A percentile compares a stretch with the other conserved stretches of the same genome.
These are phyloP conservation scores for Diospyros lotus DNA, from an alignment of 148 eudicot genomes.

Conservation along the genomic window DNA sequence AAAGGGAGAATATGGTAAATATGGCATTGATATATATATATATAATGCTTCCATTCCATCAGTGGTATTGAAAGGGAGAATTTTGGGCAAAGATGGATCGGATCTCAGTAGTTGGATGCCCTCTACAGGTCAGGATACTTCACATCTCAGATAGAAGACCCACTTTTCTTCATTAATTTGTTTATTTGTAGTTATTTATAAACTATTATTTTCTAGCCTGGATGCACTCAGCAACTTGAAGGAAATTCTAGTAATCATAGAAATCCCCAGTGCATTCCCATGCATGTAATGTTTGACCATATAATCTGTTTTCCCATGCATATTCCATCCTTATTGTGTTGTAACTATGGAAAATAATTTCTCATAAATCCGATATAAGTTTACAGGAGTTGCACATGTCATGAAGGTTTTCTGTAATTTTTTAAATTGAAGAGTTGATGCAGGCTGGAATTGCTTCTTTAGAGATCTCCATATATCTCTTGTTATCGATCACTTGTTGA, in stretches of 20 bases:
- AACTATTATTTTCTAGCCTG: background rate
- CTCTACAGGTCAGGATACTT: constrained; percentile 57
- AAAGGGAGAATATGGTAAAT: too few species aligned
- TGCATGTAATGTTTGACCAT: background rate
- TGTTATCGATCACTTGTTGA: background rate
- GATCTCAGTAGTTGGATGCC: constrained; percentile 69
- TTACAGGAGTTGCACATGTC: background rate
- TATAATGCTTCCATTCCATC: constrained; percentile 47
- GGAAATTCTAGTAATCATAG: background rate
- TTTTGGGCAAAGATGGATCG: constrained; percentile 57
- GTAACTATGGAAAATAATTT: too few species aligned
- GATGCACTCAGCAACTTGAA: constrained; percentile 4
- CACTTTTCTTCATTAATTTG: background rate
- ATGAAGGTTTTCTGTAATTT: background rate
- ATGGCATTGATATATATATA: background rate
- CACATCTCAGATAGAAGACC: background rate
- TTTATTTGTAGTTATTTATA: constrained; percentile 4
- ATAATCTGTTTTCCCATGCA: background rate
- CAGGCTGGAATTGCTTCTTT: background rate
- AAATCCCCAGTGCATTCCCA: background rate
- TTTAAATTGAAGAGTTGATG: background rate
- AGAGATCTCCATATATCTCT: background rate
- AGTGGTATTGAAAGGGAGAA: constrained; percentile 37
- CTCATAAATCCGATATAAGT: background rate
- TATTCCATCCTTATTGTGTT: too few species aligned